Base-by-base conservation (phyloP, 805 yeast species). In the Lachancea kluyveri region DNA sequence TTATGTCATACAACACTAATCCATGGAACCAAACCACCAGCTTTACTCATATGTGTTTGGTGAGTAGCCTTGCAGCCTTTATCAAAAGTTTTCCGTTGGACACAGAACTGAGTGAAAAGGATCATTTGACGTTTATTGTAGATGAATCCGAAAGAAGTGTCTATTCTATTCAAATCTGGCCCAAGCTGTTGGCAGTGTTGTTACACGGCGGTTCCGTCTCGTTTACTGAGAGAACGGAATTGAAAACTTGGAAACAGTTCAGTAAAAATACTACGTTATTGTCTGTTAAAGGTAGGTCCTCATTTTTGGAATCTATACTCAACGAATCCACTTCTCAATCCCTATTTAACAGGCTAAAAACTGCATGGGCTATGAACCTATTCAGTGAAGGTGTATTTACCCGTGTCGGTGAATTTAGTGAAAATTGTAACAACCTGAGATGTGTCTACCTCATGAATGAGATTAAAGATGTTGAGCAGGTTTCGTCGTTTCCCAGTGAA, bases 1-100 rank as follows among this genome's bases (percentile, higher is more conserved):
- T 55, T 5, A 50, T 63, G n/a, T 45, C 50, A 9, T 39, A 57
- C 15, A 43, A 41, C 8, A 39, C 51, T 4, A 45, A 54, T 2
- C 39, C 44, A 8, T 35, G 31, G 21, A 40, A 48, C 10, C 42
- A 43, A 8, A 45, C 59, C 1, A 53, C 59, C 2, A 43, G 57
- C 8, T 74, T 68, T 43, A 66, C 74, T 4, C 79, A 74, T 35
- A 58, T 67, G 36, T 71, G 72, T 40, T 50, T 75, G 24, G 68
- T 74, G 4, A 68, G 78, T 40, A 63, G 75, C 5, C 55, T 70
- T 20, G 74, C 82, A 2, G 63, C 80, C 1, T 59, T 69, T 15
- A 57, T 65, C 4, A 60, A 52, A 22, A 42, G 48, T 0, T 49
- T 60, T 9, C 64, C 68, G 10, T 27, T 58, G 6, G 61, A 52